Evolutionary conservation across 129 eudicot genomes (phyloP).

Genomic region (Heracleum sosnowskyi): DNA sequence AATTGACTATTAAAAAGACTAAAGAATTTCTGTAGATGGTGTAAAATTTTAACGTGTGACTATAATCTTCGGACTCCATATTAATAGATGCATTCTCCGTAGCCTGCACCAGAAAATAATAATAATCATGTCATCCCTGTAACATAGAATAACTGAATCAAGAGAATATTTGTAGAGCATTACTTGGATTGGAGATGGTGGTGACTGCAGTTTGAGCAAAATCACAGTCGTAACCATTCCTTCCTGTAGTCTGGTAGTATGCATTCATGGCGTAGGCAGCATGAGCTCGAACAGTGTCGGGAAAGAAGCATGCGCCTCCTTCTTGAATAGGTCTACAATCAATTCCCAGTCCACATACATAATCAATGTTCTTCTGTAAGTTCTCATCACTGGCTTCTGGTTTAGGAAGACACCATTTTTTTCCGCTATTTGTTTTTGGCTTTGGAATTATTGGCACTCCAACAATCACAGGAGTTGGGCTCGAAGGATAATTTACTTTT

Average conservation of each 20-base stretch:
- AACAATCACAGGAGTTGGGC: constrained; percentile 26
- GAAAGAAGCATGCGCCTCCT: constrained; percentile 49
- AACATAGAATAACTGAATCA: not conserved
- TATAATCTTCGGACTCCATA: not conserved
- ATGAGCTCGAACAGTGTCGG: constrained; percentile 48
- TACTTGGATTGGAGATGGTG: constrained; percentile 43
- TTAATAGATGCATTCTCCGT: constrained; percentile 42
- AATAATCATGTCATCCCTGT: not conserved
- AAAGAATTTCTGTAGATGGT: not conserved
- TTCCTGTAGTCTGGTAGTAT: constrained; percentile 46
- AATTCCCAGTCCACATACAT: constrained; percentile 53
- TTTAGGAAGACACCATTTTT: constrained; percentile 57
- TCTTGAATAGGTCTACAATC: constrained; percentile 50
- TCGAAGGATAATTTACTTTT: constrained; percentile 25
- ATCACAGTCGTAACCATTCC: constrained; percentile 48
- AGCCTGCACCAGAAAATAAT: constrained; percentile 26
- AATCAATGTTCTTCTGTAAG: constrained; percentile 50
- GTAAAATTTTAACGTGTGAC: not conserved
- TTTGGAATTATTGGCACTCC: constrained; percentile 19
- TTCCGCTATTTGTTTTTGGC: constrained; percentile 13
- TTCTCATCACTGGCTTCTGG: constrained; percentile 33
- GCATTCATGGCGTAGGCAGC: constrained; percentile 65
- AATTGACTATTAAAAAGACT: not conserved
- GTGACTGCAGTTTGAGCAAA: constrained; percentile 44
- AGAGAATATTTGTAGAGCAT: not conserved